These are phyloP conservation scores for Terfezia claveryi DNA, from an alignment of 495 filamentous ascomycete genomes.

Conservation along the genomic window DNA sequence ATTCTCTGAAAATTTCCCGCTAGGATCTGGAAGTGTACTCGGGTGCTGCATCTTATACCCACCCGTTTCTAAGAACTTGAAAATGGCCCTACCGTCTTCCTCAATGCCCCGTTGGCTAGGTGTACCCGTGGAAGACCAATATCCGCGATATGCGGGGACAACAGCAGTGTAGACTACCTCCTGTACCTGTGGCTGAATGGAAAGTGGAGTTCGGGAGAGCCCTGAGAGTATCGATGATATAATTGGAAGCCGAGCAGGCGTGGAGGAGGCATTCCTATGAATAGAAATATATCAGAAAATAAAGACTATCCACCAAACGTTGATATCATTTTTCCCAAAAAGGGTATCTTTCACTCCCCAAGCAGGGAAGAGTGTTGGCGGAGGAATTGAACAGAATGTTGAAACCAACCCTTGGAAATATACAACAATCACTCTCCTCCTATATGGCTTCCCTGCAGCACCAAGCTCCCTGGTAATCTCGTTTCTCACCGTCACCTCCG, in stretches of 20 bases:
- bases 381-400: neutral
- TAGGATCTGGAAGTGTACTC: slow-evolving; percentile 18
- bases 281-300: neutral
- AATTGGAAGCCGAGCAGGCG: slow-evolving; percentile 46
- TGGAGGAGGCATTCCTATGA: slow-evolving; percentile 37
- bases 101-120: slow-evolving; percentile 35
- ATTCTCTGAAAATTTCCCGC: neutral
- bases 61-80: slow-evolving; percentile 25
- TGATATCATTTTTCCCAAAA: neutral
- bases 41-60: slow-evolving; percentile 10
- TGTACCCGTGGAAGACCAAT: slow-evolving; percentile 55
- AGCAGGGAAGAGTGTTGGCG: neutral
- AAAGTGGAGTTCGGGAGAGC: slow-evolving; percentile 11
- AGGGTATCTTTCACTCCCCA: neutral
- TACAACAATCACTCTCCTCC: slow-evolving; percentile 9
- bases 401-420: slow-evolving; percentile 15
- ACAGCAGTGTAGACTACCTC: slow-evolving; percentile 7
- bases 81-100: slow-evolving; percentile 37
- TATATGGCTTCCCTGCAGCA: neutral
- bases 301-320: neutral
- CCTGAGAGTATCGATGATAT: slow-evolving; percentile 34
- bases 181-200: neutral
- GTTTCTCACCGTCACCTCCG: slow-evolving; percentile 32
- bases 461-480: slow-evolving; percentile 19
- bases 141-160: slow-evolving; percentile 23